Evolutionary conservation across 169 alveolate genomes (phyloP), one percentile per base, ranked within the genome.

Genomic region (Plasmodium vivax): DNA sequence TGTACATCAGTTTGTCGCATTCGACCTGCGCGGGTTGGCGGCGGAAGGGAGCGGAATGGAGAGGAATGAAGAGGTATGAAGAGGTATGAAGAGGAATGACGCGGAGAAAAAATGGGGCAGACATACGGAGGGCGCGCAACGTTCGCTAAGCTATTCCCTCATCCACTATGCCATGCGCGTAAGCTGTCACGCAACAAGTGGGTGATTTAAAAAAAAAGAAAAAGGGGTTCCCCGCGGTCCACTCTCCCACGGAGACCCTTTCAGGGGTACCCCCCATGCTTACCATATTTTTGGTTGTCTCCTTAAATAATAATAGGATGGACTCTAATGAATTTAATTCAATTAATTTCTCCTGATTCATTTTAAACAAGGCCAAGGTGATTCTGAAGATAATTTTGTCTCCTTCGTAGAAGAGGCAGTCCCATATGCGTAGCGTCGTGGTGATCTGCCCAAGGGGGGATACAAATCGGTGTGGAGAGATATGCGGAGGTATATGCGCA

Each of bases 341-440:
- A 38, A 94, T 92, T 73, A 96, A 34, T 58, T 83, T 87, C 82
- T 95, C 91, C 85, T 96, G 97, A 82, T 96, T 95, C 72, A 96
- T 91, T 93, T 96, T 96, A 94, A 96, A 96, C 38, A 96, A 74
- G 41, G 97, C 96, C 73, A 97, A 93, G 14, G 98, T 96, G 38
- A 97, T 96, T 51, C 98, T 93, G 68, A 97, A 97, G 38, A 97
- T 84, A 16, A 97, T 95, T 95, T 97, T 97, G 73, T 96, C 98
- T 1, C 98, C 98, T 92, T 97, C 98, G 83, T 95, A 94, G 79
- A 97, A 84, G 58, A 97, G 90, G 72, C 96, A 87, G 84, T 97
- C 98, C 98, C 98, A 97, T 41, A 97, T 95, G 19, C 98, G 95
- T 36, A 97, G 75, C 56, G 96, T 96, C 8, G 98, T 97, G n/a